Percentiles rank a stretch among this genome's conserved stretches.
Evolutionary conservation across 106 monocot genomes (phyloP).

Genomic region (Phalaenopsis equestris): DNA sequence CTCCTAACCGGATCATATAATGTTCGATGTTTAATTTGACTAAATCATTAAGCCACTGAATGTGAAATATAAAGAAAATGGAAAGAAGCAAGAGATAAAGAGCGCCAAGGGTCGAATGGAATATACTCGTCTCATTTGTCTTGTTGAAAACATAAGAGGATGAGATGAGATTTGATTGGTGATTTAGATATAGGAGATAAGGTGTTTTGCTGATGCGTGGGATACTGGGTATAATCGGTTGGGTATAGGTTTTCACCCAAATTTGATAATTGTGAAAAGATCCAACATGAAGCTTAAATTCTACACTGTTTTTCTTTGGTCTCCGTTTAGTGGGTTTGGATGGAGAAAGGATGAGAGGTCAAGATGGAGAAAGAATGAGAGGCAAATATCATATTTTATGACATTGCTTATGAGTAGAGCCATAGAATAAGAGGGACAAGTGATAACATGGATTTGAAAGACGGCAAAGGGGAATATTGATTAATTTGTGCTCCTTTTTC

Average conservation of each 20-base stretch:
- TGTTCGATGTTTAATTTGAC: too few relatives aligned
- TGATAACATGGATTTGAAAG: too few relatives aligned
- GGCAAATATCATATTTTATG: too few relatives aligned
- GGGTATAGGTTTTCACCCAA: background rate
- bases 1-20: too few relatives aligned
- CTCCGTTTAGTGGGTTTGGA: too few relatives aligned
- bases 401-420: too few relatives aligned
- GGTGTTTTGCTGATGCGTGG: background rate
- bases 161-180: background rate
- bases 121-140: background rate
- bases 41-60: background rate
- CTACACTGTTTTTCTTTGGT: background rate
- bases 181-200: background rate
- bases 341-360: too few relatives aligned
- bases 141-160: background rate
- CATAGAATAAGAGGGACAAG: too few relatives aligned
- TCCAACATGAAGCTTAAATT: background rate
- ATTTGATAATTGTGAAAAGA: background rate
- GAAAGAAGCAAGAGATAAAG: background rate
- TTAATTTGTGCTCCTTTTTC: too few relatives aligned
- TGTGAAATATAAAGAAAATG: background rate
- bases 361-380: too few relatives aligned
- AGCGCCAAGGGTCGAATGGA: background rate
- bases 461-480: too few relatives aligned
- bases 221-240: background rate